Base-by-base conservation (phyloP, 2,329 filamentous ascomycete species). In the Phoma sp. region DNA sequence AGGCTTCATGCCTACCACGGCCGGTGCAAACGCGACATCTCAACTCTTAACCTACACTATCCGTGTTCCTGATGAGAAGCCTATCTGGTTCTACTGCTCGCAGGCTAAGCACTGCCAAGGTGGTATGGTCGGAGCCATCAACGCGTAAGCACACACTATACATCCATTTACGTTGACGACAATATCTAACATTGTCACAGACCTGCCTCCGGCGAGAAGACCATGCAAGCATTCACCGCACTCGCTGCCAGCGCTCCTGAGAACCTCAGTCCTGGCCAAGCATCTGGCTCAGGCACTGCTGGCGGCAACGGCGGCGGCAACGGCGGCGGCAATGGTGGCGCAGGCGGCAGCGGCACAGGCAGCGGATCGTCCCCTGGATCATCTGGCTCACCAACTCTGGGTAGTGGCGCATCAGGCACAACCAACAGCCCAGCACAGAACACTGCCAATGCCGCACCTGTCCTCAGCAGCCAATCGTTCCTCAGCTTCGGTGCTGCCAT, bases 31-130 rank as follows among this genome's bases (percentile, higher is more conserved):
- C 12, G 53, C 62, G 12, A 65, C 61, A 7, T 58, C 59, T 21
- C 59, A 73, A 71, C 81, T 86, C 56, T 84, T 89, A 23, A 87
- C 87, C 47, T 95, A 87, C 76, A 91, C 87, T 53, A 79, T 93
- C 67, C 82, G 81, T 72, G 78, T 95, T 73, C 87, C 87, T 68
- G 81, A 86, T 74, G 84, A 82, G 37, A 87, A 82, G 49, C 90
- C 91, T 25, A 80, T 93, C 61, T 95, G 91, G 90, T 78, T 90
- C 61, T 93, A 89, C 81, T 93, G 90, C 77, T 86, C 85, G 25
- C 87, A 92, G 74, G 86, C 73, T 38, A 84, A 81, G 68, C 91
- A 95, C 78, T 95, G 90, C 76, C 84, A 92, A 74, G 77, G 72
- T 40, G 89, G 89, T 57, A 92, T 92, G 88, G 82, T 83, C 52